Evolutionary conservation across 345 rosid genomes (phyloP).

Genomic region (Eutrema yunnanense): DNA sequence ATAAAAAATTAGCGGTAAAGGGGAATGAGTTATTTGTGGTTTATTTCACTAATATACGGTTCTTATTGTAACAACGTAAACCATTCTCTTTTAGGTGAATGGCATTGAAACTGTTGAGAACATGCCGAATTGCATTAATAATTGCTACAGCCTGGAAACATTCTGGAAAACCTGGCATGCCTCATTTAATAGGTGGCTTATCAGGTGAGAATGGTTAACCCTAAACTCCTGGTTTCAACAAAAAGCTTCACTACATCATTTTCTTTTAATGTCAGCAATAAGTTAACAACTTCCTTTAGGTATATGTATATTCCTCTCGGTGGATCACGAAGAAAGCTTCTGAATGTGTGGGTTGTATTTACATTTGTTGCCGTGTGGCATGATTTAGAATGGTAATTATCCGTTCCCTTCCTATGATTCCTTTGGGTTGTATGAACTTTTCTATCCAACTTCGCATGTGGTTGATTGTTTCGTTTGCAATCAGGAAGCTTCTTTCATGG

Average conservation of each 20-base stretch:
- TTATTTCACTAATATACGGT: neutral
- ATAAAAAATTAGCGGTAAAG: neutral
- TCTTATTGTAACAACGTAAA: neutral
- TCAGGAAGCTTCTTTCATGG: conserved; percentile 98
- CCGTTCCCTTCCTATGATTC: neutral
- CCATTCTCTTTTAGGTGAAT: conserved; percentile 43
- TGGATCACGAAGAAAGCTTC: conserved; percentile 75
- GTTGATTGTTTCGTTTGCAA: conserved; percentile 28
- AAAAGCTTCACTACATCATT: neutral
- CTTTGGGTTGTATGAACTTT: neutral
- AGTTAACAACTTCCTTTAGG: conserved; percentile 36
- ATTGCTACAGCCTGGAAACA: conserved; percentile 78
- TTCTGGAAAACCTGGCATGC: conserved; percentile 99
- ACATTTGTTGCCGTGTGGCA: conserved; percentile 98
- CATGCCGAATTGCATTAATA: conserved; percentile 91
- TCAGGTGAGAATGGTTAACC: conserved; percentile 48
- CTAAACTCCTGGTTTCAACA: conserved; percentile 9
- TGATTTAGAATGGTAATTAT: conserved; percentile 85
- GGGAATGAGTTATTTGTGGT: neutral
- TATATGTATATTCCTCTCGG: conserved; percentile 97
- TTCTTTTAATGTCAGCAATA: neutral
- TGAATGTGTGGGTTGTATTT: conserved; percentile 85
- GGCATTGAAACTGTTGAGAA: conserved; percentile 90
- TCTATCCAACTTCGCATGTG: conserved; percentile 10
- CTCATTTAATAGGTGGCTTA: conserved; percentile 96